These are phyloP conservation scores for Fraxinus americana DNA, from an alignment of 257 asterid species.

Conservation along the genomic window DNA sequence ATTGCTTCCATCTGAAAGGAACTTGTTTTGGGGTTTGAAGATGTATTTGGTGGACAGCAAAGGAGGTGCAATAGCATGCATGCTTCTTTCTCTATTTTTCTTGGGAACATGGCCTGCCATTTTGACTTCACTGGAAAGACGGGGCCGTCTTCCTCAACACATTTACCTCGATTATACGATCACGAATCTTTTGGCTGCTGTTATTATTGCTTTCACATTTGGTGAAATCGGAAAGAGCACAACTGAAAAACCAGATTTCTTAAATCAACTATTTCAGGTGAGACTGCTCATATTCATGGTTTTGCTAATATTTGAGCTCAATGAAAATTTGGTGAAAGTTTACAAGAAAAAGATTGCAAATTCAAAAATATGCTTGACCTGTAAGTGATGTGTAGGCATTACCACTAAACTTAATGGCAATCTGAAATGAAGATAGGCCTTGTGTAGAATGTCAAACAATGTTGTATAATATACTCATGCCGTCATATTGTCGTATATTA, in stretches of 20 bases:
- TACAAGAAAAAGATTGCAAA: background rate
- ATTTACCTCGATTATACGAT: slow-evolving; percentile 49
- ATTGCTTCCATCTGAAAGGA: background rate
- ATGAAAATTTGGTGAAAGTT: background rate
- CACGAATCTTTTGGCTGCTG: slow-evolving; percentile 53
- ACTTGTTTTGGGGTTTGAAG: slow-evolving; percentile 27
- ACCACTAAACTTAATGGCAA: background rate
- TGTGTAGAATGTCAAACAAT: background rate
- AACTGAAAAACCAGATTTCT: slow-evolving; percentile 38
- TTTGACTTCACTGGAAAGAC: slow-evolving; percentile 46
- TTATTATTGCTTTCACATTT: slow-evolving; percentile 47
- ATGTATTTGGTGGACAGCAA: slow-evolving; percentile 56
- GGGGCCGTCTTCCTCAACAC: slow-evolving; percentile 60
- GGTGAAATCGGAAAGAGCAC: slow-evolving; percentile 48
- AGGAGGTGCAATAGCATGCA: slow-evolving; percentile 57
- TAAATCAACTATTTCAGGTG: slow-evolving; percentile 46
- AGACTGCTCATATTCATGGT: background rate
- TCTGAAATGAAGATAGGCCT: background rate
- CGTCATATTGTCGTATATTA: background rate
- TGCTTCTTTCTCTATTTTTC: slow-evolving; percentile 45
- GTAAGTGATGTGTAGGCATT: too few relatives aligned
- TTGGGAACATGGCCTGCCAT: slow-evolving; percentile 65
- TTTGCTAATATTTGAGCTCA: background rate
- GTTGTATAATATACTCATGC: background rate
- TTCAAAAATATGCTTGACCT: background rate